Evolutionary conservation across 805 yeast species (phyloP), one percentile per base, ranked within the genome.

Genomic region (Barnettozyma botsteinii): DNA sequence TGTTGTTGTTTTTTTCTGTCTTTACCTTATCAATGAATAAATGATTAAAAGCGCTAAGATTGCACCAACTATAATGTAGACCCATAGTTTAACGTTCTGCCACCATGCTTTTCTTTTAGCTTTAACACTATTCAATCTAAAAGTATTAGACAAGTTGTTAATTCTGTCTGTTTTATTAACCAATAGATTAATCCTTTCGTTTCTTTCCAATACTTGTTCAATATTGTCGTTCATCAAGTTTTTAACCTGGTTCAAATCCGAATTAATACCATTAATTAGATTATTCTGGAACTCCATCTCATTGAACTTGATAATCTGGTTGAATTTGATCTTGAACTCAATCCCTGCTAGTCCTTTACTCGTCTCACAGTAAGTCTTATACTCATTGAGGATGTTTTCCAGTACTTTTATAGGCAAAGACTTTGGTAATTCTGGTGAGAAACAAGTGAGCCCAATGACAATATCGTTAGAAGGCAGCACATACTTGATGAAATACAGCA

Each of bases 1-100:
- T 21, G 6, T 21, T 7, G 23, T 9, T 21, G 9, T 7, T 21
- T 21, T 21, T 21, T 7, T 21, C 8, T 14, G 4, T n/a, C 31
- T n/a, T 32, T 22, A 39, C 34, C 32, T 35, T n/a, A 40, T 11
- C 7, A 36, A 12, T 4, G 19, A 22, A 31, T 38, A 85, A 56
- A 81, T 80, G 4, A 85, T 86, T 61, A 74, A 77, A 29, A 72
- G 81, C 1, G 87, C 70, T 55, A 86, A 86, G 2, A 74, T 79
- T 66, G 74, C 44, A 69, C 69, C 38, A 53, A 60, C 17, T 61
- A 83, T 41, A 91, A 96, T 1, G 77, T 93, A 5, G 1, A 63
- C 53, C 45, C 67, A 57, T 43, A 73, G 69, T 45, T 66, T 71
- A 24, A 70, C 58, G 35, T 73, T 75, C 23, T 69, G 62, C 66